These are phyloP conservation scores for Diaporthe helianthi DNA, from an alignment of 2,329 filamentous ascomycete species.

Conservation along the genomic window DNA sequence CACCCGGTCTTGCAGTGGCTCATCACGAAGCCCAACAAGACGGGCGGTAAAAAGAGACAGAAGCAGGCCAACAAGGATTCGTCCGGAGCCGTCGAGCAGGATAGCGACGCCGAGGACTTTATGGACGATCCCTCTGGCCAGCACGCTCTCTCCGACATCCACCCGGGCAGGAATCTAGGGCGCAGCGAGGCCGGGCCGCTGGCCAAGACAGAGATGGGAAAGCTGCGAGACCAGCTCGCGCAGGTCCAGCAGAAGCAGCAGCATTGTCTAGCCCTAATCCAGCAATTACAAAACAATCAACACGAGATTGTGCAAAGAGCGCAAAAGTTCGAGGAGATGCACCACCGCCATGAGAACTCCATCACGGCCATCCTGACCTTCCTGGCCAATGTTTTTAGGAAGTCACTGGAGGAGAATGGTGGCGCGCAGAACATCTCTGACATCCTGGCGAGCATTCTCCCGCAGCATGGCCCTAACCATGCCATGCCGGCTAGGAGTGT, in stretches of 20 bases:
- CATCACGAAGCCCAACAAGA: conserved; percentile 92
- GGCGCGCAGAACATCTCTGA: conserved; percentile 80
- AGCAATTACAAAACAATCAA: conserved; percentile 82
- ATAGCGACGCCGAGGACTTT: conserved; percentile 71
- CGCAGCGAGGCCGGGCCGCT: conserved; percentile 56
- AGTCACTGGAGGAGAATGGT: conserved; percentile 86
- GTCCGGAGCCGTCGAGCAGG: conserved; percentile 54
- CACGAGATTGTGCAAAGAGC: conserved; percentile 88
- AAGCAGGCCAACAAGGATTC: conserved; percentile 64
- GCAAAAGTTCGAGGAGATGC: conserved; percentile 85
- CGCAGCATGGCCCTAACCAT: conserved; percentile 51
- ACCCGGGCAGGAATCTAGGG: conserved; percentile 47
- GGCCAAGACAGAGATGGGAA: conserved; percentile 75
- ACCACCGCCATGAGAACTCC: conserved; percentile 96
- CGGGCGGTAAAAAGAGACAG: conserved; percentile 61
- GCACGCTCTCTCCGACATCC: conserved; percentile 37
- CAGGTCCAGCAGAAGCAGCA: conserved; percentile 86
- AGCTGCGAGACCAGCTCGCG: conserved; percentile 80
- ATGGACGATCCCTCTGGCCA: conserved; percentile 47
- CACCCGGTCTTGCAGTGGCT: conserved; percentile 93
- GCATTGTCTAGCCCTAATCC: conserved; percentile 83
- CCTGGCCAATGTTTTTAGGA: conserved; percentile 93
- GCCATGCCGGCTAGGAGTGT: conserved; percentile 61
- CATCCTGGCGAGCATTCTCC: conserved; percentile 79
- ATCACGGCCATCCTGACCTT: conserved; percentile 99